Conservation (phyloP, 495 filamentous ascomycete genomes). For the Amphirosellinia nigrospora region DNA sequence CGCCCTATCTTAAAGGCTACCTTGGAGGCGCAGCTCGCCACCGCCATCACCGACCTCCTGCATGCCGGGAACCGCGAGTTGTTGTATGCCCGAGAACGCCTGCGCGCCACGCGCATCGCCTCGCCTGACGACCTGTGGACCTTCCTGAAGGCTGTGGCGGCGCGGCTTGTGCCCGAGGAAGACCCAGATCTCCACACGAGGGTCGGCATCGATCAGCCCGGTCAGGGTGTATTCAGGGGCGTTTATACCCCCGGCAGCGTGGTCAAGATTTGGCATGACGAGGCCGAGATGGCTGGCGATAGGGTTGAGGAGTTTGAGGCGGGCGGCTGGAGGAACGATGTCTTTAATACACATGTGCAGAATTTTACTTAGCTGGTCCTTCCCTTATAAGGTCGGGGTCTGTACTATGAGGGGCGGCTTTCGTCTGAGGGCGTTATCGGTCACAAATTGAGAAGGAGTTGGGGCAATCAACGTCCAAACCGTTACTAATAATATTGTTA, state of each 20-base stretch:
- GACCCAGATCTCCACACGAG: conserved; percentile 76
- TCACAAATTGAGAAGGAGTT: not conserved
- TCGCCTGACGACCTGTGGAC: conserved; percentile 79
- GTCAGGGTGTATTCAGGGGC: conserved; percentile 75
- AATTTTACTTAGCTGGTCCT: conserved; percentile 2
- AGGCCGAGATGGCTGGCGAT: conserved; percentile 69
- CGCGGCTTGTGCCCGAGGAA: conserved; percentile 70
- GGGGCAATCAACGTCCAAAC: not conserved
- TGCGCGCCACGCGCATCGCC: conserved; percentile 83
- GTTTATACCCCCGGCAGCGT: conserved; percentile 88
- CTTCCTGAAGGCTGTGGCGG: conserved; percentile 80
- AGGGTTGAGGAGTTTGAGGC: conserved; percentile 64
- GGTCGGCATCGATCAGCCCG: conserved; percentile 68
- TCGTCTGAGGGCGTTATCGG: not conserved
- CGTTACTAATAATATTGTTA: not conserved
- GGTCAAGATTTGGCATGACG: conserved; percentile 84
- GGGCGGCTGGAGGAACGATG: conserved; percentile 83
- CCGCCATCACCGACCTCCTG: conserved; percentile 70
- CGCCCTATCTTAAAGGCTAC: conserved; percentile 78
- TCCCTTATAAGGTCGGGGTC: conserved; percentile 5
- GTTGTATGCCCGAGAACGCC: conserved; percentile 81
- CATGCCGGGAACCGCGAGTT: conserved; percentile 82
- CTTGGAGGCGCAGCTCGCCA: conserved; percentile 78
- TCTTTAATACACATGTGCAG: conserved; percentile 72
- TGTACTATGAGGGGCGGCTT: not conserved